Conservation (phyloP, 2,329 filamentous ascomycete genomes). For the Zarea fungicola region DNA sequence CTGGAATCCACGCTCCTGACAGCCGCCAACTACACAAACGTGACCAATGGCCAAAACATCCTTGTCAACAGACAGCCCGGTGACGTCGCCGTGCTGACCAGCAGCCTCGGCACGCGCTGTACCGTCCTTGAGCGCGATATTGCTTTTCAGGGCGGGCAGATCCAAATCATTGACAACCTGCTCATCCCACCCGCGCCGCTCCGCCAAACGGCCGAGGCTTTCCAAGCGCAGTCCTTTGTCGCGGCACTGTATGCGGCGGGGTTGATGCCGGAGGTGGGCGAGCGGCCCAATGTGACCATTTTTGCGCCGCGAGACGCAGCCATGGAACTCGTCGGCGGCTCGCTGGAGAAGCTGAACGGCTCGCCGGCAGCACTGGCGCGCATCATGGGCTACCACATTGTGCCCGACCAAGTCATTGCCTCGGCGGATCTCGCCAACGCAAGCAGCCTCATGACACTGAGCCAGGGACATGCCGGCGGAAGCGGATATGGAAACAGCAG, state of each 20-base stretch:
- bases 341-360: slow-evolving; percentile 26
- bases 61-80: slow-evolving; percentile 39
- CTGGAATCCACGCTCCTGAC: slow-evolving; percentile 41
- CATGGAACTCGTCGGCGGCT: slow-evolving; percentile 51
- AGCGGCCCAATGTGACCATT: slow-evolving; percentile 47
- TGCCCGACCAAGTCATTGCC: slow-evolving; percentile 50
- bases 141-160: slow-evolving; percentile 41
- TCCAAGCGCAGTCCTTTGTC: slow-evolving; percentile 38
- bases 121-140: slow-evolving; percentile 40
- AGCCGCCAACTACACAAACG: slow-evolving; percentile 38
- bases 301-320: slow-evolving; percentile 59
- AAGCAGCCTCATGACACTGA: slow-evolving; percentile 30
- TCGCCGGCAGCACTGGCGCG: slow-evolving; percentile 40
- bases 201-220: slow-evolving; percentile 46
- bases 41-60: slow-evolving; percentile 45
- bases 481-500: too few species aligned
- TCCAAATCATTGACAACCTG: slow-evolving; percentile 49
- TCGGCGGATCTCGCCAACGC: slow-evolving; percentile 35
- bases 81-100: slow-evolving; percentile 42
- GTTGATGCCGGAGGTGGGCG: slow-evolving; percentile 37
- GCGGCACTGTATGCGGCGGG: slow-evolving; percentile 27
- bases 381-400: slow-evolving; percentile 60
- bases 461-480: too few species aligned
- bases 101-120: slow-evolving; percentile 41
- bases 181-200: slow-evolving; percentile 42